Conservation (phyloP, 1,284 basidiomycete species). For the Hymenochaete sp. region DNA sequence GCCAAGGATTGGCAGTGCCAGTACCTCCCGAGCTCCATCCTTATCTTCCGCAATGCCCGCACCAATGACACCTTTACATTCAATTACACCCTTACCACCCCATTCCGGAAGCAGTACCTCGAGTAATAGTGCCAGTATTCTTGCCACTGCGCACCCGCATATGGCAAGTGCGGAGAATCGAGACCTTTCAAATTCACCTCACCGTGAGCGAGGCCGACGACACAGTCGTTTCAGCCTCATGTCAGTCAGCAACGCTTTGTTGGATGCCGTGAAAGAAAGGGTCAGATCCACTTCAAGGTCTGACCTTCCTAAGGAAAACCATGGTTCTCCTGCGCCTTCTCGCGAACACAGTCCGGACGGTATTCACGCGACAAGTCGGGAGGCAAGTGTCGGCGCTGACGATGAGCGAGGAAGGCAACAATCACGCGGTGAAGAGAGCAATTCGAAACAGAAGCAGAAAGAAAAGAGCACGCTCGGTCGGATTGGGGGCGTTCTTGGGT, state of each 20-base stretch:
- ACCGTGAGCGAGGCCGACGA: slow-evolving; percentile 27
- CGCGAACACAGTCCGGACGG: slow-evolving; percentile 14
- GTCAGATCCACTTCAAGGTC: slow-evolving; percentile 33
- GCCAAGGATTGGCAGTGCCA: slow-evolving; percentile 1
- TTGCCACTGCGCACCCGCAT: slow-evolving; percentile 1
- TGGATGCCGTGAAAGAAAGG: slow-evolving; percentile 34
- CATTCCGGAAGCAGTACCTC: slow-evolving; percentile 1
- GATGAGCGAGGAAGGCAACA: neutral
- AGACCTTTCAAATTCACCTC: neutral
- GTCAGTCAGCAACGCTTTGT: slow-evolving; percentile 29
- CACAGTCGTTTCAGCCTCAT: slow-evolving; percentile 32
- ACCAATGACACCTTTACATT: slow-evolving; percentile 5
- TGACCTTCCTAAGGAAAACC: slow-evolving; percentile 6
- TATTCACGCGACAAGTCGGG: neutral
- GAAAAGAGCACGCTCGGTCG: slow-evolving; percentile 12
- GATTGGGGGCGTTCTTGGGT: slow-evolving; percentile 15
- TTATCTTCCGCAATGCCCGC: slow-evolving; percentile 11
- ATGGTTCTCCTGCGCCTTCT: slow-evolving; percentile 7
- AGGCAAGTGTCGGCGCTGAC: slow-evolving; percentile 7
- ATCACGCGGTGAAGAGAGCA: slow-evolving; percentile 6
- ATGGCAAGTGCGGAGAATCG: slow-evolving; percentile 12
- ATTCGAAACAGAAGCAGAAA: slow-evolving; percentile 15
- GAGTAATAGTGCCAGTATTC: slow-evolving; percentile 3
- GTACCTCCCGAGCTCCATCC: slow-evolving; percentile 13
- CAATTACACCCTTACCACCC: neutral